These are phyloP conservation scores for Paraphoma chrysanthemicola DNA, from an alignment of 2,329 filamentous ascomycete species.

Conservation along the genomic window DNA sequence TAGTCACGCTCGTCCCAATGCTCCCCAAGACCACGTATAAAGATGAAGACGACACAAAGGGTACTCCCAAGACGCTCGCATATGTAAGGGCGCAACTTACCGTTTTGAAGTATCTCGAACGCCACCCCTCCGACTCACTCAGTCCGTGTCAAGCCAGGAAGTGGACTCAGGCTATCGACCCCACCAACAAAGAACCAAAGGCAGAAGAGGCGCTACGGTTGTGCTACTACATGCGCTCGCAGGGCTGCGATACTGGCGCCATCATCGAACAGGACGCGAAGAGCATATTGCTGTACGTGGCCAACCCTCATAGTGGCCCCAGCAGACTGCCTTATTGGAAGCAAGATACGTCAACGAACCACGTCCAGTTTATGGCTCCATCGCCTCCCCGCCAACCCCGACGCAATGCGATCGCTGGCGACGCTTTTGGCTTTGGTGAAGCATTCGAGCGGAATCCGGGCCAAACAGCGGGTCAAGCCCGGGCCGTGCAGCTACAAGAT, in stretches of 20 bases:
- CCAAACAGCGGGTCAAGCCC: too few relatives aligned
- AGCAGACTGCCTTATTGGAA: conserved; percentile 27
- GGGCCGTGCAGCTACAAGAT: too few relatives aligned
- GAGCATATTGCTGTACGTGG: conserved; percentile 21
- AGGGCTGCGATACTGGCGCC: conserved; percentile 30
- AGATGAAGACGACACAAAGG: conserved; percentile 18
- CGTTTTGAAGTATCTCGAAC: conserved; percentile 18
- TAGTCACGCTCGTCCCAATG: conserved; percentile 12
- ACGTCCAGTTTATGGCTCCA: background rate
- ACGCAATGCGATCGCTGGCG: background rate
- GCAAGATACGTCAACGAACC: conserved; percentile 17
- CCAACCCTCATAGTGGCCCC: conserved; percentile 2
- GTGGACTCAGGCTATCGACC: conserved; percentile 21
- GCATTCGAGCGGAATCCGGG: too few relatives aligned
- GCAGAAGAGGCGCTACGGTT: conserved; percentile 29
- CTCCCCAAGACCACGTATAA: conserved; percentile 23
- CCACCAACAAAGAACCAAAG: conserved; percentile 4
- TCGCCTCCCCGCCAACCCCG: background rate
- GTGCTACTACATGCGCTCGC: conserved; percentile 42
- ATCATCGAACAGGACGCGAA: conserved; percentile 5
- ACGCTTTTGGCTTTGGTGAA: background rate
- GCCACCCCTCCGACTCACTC: conserved; percentile 18
- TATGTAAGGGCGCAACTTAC: conserved; percentile 26
- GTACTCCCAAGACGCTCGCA: conserved; percentile 11
- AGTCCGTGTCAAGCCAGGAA: conserved; percentile 10